Evolutionary conservation across 2,329 filamentous ascomycete genomes (phyloP).

Genomic region (Pestalotiopsis sp.): DNA sequence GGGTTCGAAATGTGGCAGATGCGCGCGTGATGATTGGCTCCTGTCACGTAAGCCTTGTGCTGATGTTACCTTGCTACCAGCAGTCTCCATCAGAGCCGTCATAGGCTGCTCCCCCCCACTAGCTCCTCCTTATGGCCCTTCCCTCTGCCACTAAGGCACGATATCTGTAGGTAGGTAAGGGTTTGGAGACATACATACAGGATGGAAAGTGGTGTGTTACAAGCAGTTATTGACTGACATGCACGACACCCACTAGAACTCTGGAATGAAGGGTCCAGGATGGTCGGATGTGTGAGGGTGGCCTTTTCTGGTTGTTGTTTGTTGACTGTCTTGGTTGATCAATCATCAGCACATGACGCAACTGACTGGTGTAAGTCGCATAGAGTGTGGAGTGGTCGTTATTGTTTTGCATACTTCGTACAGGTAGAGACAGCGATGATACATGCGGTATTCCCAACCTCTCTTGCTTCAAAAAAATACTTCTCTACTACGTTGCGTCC

Average conservation of each 20-base stretch:
- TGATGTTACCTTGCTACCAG: not conserved
- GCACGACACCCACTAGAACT: not conserved
- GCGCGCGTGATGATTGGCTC: conserved; percentile 8
- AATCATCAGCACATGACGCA: not conserved
- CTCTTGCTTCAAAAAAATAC: not conserved
- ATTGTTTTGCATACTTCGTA: not conserved
- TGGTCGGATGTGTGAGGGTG: not conserved
- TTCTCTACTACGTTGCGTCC: not conserved
- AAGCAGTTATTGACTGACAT: not conserved
- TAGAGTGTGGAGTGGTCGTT: not conserved
- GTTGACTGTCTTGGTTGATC: not conserved
- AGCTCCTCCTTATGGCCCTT: not conserved
- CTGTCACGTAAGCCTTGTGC: conserved; percentile 9
- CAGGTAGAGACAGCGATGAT: not conserved
- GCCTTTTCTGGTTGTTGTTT: not conserved
- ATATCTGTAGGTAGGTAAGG: not conserved
- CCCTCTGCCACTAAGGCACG: not conserved
- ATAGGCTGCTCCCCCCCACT: not conserved
- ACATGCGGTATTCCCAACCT: not conserved
- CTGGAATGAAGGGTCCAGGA: not conserved
- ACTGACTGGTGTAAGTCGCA: not conserved
- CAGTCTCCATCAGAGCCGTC: not conserved
- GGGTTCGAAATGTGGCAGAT: conserved; percentile 6
- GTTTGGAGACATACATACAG: not conserved
- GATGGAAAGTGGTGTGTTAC: not conserved